A percentile compares a stretch with the other conserved stretches of the same genome.
Conservation (phyloP, 2,329 filamentous ascomycete species). For the Calonectria multiphialidica region DNA sequence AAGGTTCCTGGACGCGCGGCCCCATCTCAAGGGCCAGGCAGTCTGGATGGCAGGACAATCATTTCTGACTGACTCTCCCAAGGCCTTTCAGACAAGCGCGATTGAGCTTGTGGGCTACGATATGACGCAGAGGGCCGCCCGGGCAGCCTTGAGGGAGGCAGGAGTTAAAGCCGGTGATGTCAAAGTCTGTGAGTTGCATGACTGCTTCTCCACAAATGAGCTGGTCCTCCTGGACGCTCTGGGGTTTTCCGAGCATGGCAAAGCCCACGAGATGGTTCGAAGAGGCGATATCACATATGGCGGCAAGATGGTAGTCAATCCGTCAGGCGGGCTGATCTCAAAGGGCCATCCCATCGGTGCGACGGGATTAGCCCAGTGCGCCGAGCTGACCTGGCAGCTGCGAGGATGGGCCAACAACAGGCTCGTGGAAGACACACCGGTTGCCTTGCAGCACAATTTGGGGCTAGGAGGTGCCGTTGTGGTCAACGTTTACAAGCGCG, state of each 20-base stretch:
- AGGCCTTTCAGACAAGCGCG: conserved; percentile 24
- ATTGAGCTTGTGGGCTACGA: conserved; percentile 46
- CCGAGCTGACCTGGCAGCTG: conserved; percentile 46
- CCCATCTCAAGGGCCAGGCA: conserved; percentile 84
- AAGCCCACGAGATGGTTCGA: conserved; percentile 25
- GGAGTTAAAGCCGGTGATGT: conserved; percentile 32
- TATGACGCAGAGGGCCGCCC: conserved; percentile 42
- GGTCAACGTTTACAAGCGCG: conserved; percentile 41
- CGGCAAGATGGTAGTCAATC: conserved; percentile 39
- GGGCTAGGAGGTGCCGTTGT: conserved; percentile 45
- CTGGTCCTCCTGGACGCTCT: conserved; percentile 40
- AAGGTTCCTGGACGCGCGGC: conserved; percentile 85
- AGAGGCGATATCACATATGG: conserved; percentile 24
- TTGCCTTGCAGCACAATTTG: conserved; percentile 45
- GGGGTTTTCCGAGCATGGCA: conserved; percentile 37
- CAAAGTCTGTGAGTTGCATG: conserved; percentile 43
- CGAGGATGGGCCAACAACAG: conserved; percentile 46
- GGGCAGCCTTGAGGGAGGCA: conserved; percentile 38
- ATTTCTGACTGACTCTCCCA: conserved; percentile 15
- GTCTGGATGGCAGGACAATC: conserved; percentile 53
- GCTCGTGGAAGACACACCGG: conserved; percentile 26
- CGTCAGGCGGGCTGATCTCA: conserved; percentile 45
- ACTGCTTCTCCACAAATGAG: conserved; percentile 47
- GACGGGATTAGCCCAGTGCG: conserved; percentile 46
- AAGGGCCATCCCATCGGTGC: conserved; percentile 48